Evolutionary conservation across 2,329 filamentous ascomycete species (phyloP), one percentile per base, ranked within the genome.

Genomic region (Kalmusia sp.): DNA sequence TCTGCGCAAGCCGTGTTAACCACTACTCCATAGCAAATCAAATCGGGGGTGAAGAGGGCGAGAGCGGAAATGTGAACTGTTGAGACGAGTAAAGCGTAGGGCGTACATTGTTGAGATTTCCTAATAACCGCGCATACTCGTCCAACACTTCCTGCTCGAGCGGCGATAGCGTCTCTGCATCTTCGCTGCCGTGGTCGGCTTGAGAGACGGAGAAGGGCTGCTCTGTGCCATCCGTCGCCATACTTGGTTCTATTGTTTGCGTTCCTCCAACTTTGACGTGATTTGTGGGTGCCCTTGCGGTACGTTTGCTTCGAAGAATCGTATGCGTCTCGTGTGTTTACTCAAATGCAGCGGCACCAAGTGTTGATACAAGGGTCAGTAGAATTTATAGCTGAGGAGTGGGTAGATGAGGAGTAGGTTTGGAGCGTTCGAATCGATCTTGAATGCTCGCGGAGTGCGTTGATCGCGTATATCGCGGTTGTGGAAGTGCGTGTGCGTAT

Each of bases 71-170:
- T 14, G 41, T 22, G 41, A 19, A 44, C 12, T 45, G 25, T 50
- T 37, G 33, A 30, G 28, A 30, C 19, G 34, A 14, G 3, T 6
- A 15, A 67, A n/a, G n/a, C n/a, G n/a, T n/a, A n/a, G n/a, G n/a
- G n/a, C 76, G 54, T 76, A 93, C 95, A 78, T 89, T 89, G 69
- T 96, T 96, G 83, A 99, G 88, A 71, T 98, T 99, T 64, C 89
- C 88, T 0, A 93, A 85, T 27, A 99, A 78, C 12, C 89, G 84
- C 63, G 93, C 87, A 70, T 99, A 99, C 76, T 99, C 95, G 57
- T 98, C 92, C 1, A 99, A 81, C 1, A 99, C 89, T 71, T 98
- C 92, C 74, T 96, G 93, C 78, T 99, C 93, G 6, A 96, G 84
- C 4, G 92, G 89, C 1, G 88, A 84, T 57, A 96, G 72, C 9